Percentiles rank a stretch among this genome's conserved stretches.
Evolutionary conservation across 192 early-diverging fungal species (phyloP).

Genomic region (Linnemannia hyalina): DNA sequence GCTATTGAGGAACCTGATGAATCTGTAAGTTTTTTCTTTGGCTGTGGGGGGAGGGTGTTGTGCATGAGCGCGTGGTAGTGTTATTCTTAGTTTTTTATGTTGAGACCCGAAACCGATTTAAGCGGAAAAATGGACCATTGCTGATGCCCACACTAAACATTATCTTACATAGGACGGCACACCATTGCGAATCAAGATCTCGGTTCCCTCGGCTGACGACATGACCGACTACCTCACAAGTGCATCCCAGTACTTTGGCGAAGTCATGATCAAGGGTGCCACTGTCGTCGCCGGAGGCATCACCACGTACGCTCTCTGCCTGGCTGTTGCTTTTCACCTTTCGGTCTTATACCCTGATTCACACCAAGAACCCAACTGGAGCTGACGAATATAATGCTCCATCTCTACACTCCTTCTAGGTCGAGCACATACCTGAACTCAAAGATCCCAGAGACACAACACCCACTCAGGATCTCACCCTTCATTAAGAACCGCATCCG

Average conservation of each 20-base stretch:
- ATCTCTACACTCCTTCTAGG: not conserved
- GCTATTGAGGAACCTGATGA: conserved; percentile 30
- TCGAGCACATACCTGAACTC: conserved; percentile 41
- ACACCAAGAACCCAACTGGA: not conserved
- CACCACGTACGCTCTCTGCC: conserved; percentile 13
- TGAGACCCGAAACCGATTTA: not conserved
- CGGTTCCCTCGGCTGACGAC: conserved; percentile 45
- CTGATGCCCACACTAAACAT: not conserved
- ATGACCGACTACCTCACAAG: conserved; percentile 48
- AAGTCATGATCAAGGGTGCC: conserved; percentile 43
- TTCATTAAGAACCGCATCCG: conserved; percentile 53
- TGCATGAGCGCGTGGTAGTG: too few species aligned
- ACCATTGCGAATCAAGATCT: conserved; percentile 35
- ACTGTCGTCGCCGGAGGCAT: conserved; percentile 49
- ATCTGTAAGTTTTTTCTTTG: conserved; percentile 4
- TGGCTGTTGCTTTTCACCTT: too few species aligned
- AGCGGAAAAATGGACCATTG: not conserved
- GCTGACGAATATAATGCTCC: not conserved
- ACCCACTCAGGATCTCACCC: conserved; percentile 44
- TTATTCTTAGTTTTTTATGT: not conserved
- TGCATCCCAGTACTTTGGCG: conserved; percentile 48
- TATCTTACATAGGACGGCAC: conserved; percentile 1
- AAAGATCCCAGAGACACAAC: conserved; percentile 43
- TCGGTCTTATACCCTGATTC: not conserved
- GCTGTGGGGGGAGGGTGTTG: not conserved